These are phyloP conservation scores for Trapa bicornis DNA, from an alignment of 345 rosid genomes.

Conservation along the genomic window DNA sequence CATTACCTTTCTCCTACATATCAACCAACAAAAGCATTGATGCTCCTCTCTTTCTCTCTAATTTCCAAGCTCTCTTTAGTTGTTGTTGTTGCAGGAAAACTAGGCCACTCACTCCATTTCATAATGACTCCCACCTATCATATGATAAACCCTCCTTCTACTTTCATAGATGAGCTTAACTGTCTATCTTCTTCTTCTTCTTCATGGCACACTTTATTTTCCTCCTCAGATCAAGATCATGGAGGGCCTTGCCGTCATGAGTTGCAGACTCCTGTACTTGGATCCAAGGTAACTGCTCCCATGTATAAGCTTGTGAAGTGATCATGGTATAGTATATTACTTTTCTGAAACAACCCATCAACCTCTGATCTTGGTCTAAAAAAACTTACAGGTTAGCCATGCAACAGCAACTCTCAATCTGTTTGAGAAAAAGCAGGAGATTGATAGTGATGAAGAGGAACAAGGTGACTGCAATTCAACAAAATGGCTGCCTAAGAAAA, in stretches of 20 bases:
- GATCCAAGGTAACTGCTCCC: neutral
- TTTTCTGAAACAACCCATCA: neutral
- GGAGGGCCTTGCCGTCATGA: neutral
- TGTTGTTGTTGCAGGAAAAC: neutral
- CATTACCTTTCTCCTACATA: neutral
- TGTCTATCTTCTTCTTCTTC: neutral
- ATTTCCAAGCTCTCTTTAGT: neutral
- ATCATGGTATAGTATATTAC: neutral
- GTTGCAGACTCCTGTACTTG: neutral
- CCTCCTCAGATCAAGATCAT: neutral
- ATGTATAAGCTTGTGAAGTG: neutral
- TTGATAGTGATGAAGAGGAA: neutral
- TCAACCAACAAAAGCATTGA: neutral
- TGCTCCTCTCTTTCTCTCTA: neutral
- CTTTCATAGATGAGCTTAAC: neutral
- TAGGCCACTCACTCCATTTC: neutral
- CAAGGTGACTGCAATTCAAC: slow-evolving; percentile 14
- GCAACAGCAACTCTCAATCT: neutral
- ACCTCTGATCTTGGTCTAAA: neutral
- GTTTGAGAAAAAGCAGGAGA: neutral
- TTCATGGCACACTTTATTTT: neutral
- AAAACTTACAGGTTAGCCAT: neutral
- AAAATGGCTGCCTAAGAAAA: slow-evolving; percentile 82
- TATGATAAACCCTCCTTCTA: neutral
- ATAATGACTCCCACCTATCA: neutral